Evolutionary conservation across 208 protist genomes (phyloP).

Genomic region (Acanthamoeba royreba): DNA sequence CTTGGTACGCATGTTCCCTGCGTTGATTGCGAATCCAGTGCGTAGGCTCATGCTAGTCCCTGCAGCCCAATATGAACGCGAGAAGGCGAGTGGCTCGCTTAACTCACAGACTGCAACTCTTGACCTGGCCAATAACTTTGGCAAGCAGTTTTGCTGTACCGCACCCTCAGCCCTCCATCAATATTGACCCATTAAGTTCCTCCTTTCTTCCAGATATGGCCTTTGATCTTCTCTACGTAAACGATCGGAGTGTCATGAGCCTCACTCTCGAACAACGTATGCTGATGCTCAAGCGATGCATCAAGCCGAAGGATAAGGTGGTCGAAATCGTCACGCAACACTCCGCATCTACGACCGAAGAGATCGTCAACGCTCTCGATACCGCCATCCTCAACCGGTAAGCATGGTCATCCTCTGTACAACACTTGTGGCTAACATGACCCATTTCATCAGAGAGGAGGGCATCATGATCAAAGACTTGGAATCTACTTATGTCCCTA

Average conservation of each 20-base stretch:
- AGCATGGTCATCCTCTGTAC: background rate
- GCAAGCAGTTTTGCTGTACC: constrained; percentile 66
- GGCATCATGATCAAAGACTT: constrained; percentile 69
- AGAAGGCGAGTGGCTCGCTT: constrained; percentile 27
- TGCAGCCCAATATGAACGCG: constrained; percentile 14
- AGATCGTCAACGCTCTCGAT: constrained; percentile 49
- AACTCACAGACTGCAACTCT: background rate
- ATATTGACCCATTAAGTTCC: background rate
- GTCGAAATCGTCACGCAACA: constrained; percentile 58
- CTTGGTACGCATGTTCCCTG: constrained; percentile 35
- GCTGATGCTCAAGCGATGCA: constrained; percentile 54
- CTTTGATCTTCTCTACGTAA: constrained; percentile 68
- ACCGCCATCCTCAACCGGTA: constrained; percentile 47
- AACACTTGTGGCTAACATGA: background rate
- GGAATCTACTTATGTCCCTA: constrained; percentile 54
- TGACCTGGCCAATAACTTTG: constrained; percentile 43
- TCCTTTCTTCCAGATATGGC: constrained; percentile 46
- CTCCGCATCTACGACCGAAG: background rate
- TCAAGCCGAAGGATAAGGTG: constrained; percentile 11
- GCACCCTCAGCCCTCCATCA: background rate
- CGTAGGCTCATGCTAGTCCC: background rate
- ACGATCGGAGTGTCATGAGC: constrained; percentile 51
- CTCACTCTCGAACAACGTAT: constrained; percentile 40
- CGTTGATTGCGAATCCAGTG: background rate
- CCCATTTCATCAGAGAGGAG: constrained; percentile 49